phyloP scores from a whole-genome alignment of 371 early-diverging fungal genomes.

The Mortierella sp. region DNA sequence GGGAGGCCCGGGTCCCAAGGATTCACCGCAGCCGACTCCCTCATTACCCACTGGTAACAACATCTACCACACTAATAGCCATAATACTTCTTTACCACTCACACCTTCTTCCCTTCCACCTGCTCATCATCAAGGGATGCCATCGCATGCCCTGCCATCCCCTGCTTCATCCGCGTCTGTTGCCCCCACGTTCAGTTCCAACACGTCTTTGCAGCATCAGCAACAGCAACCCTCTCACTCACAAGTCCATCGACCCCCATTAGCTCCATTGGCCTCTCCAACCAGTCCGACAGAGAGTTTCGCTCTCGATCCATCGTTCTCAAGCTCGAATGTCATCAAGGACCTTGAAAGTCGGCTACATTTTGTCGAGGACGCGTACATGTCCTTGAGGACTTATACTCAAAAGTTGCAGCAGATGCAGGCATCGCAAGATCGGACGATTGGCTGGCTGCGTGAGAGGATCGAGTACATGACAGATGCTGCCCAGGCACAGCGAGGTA shows the following conservation, averaged over 20 bases:
- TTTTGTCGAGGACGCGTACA: constrained; percentile 35
- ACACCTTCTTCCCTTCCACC: not conserved
- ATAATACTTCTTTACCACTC: constrained; percentile 9
- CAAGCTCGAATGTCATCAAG: constrained; percentile 2
- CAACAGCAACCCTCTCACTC: constrained; percentile 4
- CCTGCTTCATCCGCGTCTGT: not conserved
- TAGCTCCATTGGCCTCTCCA: constrained; percentile 1
- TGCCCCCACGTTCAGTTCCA: not conserved
- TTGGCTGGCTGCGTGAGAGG: constrained; percentile 50
- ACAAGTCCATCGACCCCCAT: not conserved
- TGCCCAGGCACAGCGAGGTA: constrained; percentile 22
- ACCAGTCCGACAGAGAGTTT: constrained; percentile 5
- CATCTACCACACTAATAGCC: not conserved
- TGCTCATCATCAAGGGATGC: constrained; percentile 1
- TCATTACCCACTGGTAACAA: constrained; percentile 34
- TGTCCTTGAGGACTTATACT: constrained; percentile 26
- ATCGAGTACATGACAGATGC: constrained; percentile 31
- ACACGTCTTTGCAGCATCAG: not conserved
- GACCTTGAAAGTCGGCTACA: constrained; percentile 28
- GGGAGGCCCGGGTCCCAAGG: constrained; percentile 20
- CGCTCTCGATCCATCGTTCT: not conserved
- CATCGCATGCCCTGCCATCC: constrained; percentile 8
- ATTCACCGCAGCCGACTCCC: constrained; percentile 24
- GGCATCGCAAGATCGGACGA: constrained; percentile 28
- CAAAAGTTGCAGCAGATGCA: constrained; percentile 39